These are phyloP conservation scores for Tephrocybe rancida DNA, from an alignment of 768 basidiomycete genomes.

Conservation along the genomic window DNA sequence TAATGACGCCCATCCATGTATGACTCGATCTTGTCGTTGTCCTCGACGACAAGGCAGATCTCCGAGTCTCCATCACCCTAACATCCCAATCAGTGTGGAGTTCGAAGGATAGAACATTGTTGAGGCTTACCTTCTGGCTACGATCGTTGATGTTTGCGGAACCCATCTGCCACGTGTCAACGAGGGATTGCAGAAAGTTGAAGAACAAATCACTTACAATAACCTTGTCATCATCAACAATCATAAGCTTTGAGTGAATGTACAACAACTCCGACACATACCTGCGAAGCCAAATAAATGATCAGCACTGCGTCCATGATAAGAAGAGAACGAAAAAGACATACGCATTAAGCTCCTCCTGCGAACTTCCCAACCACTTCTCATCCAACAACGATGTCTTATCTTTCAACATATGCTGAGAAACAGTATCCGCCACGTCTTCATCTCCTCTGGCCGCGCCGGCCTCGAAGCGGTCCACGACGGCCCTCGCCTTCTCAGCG, in stretches of 20 bases:
- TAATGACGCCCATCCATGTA: slow-evolving; percentile 80
- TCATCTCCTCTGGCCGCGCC: slow-evolving; percentile 69
- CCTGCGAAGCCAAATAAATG: slow-evolving; percentile 36
- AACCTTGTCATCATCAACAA: slow-evolving; percentile 89
- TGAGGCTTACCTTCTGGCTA: slow-evolving; percentile 63
- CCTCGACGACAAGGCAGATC: slow-evolving; percentile 91
- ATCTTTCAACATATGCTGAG: slow-evolving; percentile 78
- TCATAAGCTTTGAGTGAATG: slow-evolving; percentile 91
- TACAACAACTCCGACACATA: slow-evolving; percentile 83
- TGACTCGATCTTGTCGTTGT: slow-evolving; percentile 73
- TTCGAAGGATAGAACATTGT: not conserved
- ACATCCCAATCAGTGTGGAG: slow-evolving; percentile 1
- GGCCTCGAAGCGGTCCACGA: slow-evolving; percentile 58
- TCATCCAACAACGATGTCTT: slow-evolving; percentile 67
- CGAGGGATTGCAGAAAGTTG: too few species aligned
- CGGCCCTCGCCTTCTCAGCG: slow-evolving; percentile 51
- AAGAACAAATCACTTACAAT: slow-evolving; percentile 56
- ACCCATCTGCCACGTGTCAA: slow-evolving; percentile 62
- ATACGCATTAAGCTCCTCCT: slow-evolving; percentile 81
- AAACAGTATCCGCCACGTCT: slow-evolving; percentile 72
- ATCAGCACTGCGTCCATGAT: slow-evolving; percentile 13
- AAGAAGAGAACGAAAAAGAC: slow-evolving; percentile 32
- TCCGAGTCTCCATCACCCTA: slow-evolving; percentile 95
- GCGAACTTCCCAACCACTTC: slow-evolving; percentile 80
- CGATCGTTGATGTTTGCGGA: slow-evolving; percentile 94